These are phyloP conservation scores for Sequoiadendron giganteum DNA, from an alignment of 75 land plant genomes.

Conservation along the genomic window DNA sequence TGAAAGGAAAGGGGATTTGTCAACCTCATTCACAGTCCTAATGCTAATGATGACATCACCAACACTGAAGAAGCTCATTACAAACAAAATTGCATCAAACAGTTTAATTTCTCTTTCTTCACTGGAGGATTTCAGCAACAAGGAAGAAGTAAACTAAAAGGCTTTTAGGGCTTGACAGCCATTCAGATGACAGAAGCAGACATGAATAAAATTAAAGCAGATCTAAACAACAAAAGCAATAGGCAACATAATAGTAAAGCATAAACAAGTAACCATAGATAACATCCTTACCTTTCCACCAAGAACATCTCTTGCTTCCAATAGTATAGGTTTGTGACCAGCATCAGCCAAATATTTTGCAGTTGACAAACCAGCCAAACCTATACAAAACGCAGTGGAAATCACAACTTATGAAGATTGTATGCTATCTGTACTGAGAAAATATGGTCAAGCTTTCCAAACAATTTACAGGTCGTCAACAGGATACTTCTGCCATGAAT, in stretches of 20 bases:
- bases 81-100: background rate
- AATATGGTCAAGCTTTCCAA: background rate
- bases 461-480: background rate
- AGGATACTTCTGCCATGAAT: background rate
- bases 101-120: background rate
- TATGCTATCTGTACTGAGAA: background rate
- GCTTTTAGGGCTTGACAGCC: background rate
- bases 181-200: background rate
- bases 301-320: conserved; percentile 95
- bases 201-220: background rate
- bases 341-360: conserved; percentile 98
- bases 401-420: background rate
- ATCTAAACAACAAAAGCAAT: background rate
- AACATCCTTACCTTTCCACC: conserved; percentile 88
- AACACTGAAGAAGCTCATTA: background rate
- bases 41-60: background rate
- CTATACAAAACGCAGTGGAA: conserved; percentile 28
- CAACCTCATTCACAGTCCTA: background rate
- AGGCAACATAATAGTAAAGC: background rate
- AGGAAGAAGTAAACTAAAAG: background rate
- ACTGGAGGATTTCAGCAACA: background rate
- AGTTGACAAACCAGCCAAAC: conserved; percentile 94
- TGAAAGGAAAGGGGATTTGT: background rate
- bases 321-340: conserved; percentile 87
- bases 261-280: background rate